Base-by-base conservation (phyloP, 495 filamentous ascomycete genomes). In the Astrothelium subdiscretum region DNA sequence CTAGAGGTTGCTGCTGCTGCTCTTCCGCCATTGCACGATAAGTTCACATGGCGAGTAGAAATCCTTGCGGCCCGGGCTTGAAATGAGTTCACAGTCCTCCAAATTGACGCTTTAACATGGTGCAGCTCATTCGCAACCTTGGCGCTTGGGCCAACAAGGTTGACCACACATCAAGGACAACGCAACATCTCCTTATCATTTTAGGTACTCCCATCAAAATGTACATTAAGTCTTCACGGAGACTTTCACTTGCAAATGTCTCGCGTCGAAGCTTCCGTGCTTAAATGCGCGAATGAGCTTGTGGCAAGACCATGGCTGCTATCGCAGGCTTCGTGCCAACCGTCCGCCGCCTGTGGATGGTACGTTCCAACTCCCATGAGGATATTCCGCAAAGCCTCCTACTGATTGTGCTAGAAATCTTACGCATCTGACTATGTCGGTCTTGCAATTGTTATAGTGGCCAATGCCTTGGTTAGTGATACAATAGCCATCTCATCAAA, bases 381-480 rank as follows among this genome's bases (percentile, higher is more conserved):
- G 5, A 54, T 12, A 8, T 26, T 24, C 8, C 29, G 48, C 12
- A 27, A 8, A 29, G 20, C 15, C 11, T 26, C 48, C 15, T 8
- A 29, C 15, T 54, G 15, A 29, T 29, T 3, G 3, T 29, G 6
- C 24, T 29, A 90, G 84, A 85, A 82, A 71, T 89, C 90, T 0
- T 95, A 96, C 75, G 86, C 87, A 15, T 81, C 88, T 10, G 95
- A 98, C 72, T 96, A 92, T 73, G 70, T 95, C 44, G 92, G 88
- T 31, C 80, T 97, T 58, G 78, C 79, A 2, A 67, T 89, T 31
- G 79, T 98, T 20, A 65, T 87, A 8, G 75, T 76, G 18, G 83
- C 79, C 48, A 94, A 89, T 74, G 62, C 89, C 15, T 60, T 90
- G 31, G 87, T 91, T 61, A 35, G 81, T 72, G 12, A 20, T 59